Conservation (phyloP, 768 basidiomycete species). For the Agrocybe praecox region DNA sequence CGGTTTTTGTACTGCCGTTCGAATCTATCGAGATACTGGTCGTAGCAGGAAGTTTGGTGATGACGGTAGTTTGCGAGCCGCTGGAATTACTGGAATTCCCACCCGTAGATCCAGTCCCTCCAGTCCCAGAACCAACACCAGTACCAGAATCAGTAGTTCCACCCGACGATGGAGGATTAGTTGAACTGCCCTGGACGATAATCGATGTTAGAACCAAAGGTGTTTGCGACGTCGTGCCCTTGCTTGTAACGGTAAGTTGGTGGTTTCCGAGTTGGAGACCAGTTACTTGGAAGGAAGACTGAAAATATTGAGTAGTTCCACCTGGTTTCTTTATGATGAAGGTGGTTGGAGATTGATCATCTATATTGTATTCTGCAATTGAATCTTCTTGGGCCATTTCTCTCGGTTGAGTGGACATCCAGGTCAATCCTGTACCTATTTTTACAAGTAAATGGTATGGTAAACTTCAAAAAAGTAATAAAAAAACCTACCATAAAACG, state of each 20-base stretch:
- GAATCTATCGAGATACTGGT: not conserved
- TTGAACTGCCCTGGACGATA: slow-evolving; percentile 1
- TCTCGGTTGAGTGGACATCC: slow-evolving; percentile 22
- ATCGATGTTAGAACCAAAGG: not conserved
- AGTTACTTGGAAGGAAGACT: slow-evolving; percentile 13
- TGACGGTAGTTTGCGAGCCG: not conserved
- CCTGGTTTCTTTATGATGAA: slow-evolving; percentile 19
- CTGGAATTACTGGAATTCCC: not conserved
- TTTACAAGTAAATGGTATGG: not conserved
- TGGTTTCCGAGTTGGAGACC: slow-evolving; percentile 22
- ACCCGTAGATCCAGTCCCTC: not conserved
- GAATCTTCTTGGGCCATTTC: slow-evolving; percentile 15
- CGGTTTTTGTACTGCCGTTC: not conserved
- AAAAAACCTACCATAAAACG: slow-evolving; percentile 23
- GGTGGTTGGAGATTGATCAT: slow-evolving; percentile 17
- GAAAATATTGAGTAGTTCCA: slow-evolving; percentile 20
- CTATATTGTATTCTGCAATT: slow-evolving; percentile 24
- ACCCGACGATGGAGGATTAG: not conserved
- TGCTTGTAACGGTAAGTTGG: slow-evolving; percentile 15
- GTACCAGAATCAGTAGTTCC: not conserved
- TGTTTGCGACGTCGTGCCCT: slow-evolving; percentile 7
- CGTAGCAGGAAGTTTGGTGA: not conserved
- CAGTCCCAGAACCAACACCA: not conserved
- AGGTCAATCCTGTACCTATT: slow-evolving; percentile 26
- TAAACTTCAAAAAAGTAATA: not conserved